Evolutionary conservation across 805 yeast genomes (phyloP).

Genomic region (Debaryomyces castellii): DNA sequence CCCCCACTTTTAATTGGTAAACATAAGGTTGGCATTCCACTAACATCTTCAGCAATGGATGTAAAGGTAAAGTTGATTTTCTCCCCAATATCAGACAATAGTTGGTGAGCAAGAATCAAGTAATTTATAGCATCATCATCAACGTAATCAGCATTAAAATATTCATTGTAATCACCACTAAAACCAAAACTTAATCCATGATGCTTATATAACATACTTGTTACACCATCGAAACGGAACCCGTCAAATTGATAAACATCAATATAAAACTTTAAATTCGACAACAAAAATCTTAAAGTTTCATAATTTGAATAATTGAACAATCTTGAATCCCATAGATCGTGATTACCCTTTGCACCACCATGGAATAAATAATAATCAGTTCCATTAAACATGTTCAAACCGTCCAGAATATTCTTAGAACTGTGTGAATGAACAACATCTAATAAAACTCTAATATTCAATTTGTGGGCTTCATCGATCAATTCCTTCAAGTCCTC

Average conservation of each 20-base stretch:
- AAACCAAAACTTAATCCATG: slow-evolving; percentile 92
- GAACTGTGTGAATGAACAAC: slow-evolving; percentile 97
- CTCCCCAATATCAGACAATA: slow-evolving; percentile 55
- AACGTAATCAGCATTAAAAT: slow-evolving; percentile 72
- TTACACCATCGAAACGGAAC: slow-evolving; percentile 95
- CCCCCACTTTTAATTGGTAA: slow-evolving; percentile 76
- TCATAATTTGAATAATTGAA: slow-evolving; percentile 92
- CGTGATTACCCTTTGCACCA: slow-evolving; percentile 86
- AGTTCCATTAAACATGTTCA: slow-evolving; percentile 91
- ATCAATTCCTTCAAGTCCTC: slow-evolving; percentile 89
- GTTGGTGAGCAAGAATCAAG: slow-evolving; percentile 84
- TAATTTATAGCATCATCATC: slow-evolving; percentile 87
- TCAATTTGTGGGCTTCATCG: slow-evolving; percentile 88
- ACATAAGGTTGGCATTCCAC: slow-evolving; percentile 96
- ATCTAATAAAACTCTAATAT: slow-evolving; percentile 82
- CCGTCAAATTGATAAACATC: slow-evolving; percentile 91
- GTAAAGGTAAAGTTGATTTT: slow-evolving; percentile 47
- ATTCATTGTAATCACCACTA: slow-evolving; percentile 91
- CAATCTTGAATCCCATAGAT: slow-evolving; percentile 93
- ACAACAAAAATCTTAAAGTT: slow-evolving; percentile 79
- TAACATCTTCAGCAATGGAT: slow-evolving; percentile 93
- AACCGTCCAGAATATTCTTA: slow-evolving; percentile 90
- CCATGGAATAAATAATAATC: slow-evolving; percentile 93
- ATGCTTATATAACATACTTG: slow-evolving; percentile 86
- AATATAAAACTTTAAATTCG: slow-evolving; percentile 79